phyloP scores from a whole-genome alignment of 129 eudicot species.

The Dittrichia graveolens region DNA sequence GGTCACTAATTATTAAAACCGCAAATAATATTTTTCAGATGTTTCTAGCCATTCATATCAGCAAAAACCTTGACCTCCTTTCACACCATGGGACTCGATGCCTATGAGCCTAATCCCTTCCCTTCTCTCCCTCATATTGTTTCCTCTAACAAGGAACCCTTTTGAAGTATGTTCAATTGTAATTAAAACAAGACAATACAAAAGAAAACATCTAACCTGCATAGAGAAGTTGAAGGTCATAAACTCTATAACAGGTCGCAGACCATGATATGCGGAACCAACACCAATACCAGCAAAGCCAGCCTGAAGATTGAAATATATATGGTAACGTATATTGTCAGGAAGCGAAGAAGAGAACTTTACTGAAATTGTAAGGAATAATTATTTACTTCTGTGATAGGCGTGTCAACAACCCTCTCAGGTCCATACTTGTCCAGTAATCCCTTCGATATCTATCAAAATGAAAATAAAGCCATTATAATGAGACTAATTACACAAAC shows the following conservation, averaged over 20 bases:
- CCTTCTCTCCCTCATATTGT: too few species aligned
- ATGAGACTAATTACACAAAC: conserved; percentile 2
- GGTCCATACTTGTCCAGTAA: conserved; percentile 80
- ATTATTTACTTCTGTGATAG: conserved; percentile 69
- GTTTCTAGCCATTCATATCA: too few species aligned
- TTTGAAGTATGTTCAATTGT: too few species aligned
- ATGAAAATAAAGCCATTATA: not conserved
- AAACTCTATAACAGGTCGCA: conserved; percentile 71
- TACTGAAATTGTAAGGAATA: not conserved
- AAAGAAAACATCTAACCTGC: conserved; percentile 55
- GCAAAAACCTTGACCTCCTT: too few species aligned
- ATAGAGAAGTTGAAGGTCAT: conserved; percentile 92
- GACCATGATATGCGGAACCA: conserved; percentile 79
- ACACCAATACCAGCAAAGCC: conserved; percentile 84
- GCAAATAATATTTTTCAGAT: too few species aligned
- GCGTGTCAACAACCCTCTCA: conserved; percentile 81
- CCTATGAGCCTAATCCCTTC: too few species aligned
- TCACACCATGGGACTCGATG: too few species aligned
- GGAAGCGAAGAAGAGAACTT: too few species aligned
- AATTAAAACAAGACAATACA: not conserved
- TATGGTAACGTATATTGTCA: not conserved
- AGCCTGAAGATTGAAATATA: conserved; percentile 48
- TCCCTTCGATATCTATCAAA: conserved; percentile 65
- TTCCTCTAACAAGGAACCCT: too few species aligned
- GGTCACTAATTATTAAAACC: too few species aligned